Percentiles rank a stretch among this genome's conserved stretches.
Evolutionary conservation across 1,284 basidiomycete genomes (phyloP).

Genomic region (Trichosporon sp.): DNA sequence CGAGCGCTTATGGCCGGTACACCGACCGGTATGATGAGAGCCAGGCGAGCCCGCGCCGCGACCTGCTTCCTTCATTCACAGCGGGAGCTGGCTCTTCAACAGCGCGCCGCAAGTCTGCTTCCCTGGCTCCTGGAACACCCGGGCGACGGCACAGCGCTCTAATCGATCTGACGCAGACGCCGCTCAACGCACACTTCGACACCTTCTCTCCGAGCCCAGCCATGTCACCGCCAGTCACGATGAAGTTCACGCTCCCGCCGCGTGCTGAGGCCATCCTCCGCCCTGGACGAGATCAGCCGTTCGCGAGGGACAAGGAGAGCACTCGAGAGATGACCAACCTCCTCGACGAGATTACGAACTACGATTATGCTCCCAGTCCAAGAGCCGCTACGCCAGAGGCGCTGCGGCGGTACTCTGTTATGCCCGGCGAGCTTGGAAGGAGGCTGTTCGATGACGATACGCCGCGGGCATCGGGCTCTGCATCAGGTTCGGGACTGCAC

Average conservation of each 20-base stretch:
- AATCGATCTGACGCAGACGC: conserved; percentile 60
- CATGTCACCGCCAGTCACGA: conserved; percentile 79
- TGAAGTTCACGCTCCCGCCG: conserved; percentile 72
- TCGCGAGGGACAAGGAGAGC: not conserved
- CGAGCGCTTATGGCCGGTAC: conserved; percentile 8
- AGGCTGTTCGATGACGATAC: conserved; percentile 11
- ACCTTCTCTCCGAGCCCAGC: conserved; percentile 44
- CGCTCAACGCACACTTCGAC: conserved; percentile 50
- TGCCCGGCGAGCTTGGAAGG: conserved; percentile 21
- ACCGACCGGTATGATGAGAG: not conserved
- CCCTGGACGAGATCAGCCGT: not conserved
- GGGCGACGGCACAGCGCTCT: conserved; percentile 1
- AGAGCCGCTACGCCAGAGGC: conserved; percentile 31
- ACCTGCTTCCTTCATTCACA: not conserved
- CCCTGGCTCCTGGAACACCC: not conserved
- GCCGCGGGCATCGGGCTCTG: not conserved
- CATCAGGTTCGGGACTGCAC: not conserved
- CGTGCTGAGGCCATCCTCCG: conserved; percentile 51
- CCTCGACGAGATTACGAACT: conserved; percentile 34
- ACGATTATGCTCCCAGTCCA: conserved; percentile 27
- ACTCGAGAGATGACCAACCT: conserved; percentile 32
- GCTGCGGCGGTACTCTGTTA: conserved; percentile 35
- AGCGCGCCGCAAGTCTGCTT: not conserved
- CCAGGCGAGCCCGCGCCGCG: conserved; percentile 4
- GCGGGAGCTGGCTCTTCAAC: not conserved